Evolutionary conservation across 2,329 filamentous ascomycete genomes (phyloP), one percentile per base, ranked within the genome.

Genomic region (Cladosporium oxysporum): DNA sequence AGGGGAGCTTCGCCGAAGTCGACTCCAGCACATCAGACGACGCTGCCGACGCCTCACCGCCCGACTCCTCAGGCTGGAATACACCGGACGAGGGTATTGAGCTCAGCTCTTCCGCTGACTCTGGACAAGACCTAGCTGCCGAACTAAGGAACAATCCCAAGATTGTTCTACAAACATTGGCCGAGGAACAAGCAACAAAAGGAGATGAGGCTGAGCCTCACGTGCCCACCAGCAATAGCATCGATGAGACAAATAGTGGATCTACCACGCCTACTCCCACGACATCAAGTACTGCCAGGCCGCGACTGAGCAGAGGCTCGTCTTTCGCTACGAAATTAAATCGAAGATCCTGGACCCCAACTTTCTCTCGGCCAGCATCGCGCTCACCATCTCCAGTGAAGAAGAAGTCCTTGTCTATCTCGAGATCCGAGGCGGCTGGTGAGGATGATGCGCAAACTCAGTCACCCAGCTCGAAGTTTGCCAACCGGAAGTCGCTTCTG

Each of bases 1-100:
- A 83, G 69, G 80, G 82, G 65, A 83, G 80, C 33, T 81, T 83
- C 70, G 82, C 82, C 26, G 83, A 84, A 69, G 76, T 81, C 67
- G 80, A 83, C 58, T 75, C 83, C 49, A 69, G 69, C 26, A 69
- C 66, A 31, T 50, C 68, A n/a, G 79, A 81, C 66, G 79, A 81
- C 66, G 61, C 61, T n/a, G 60, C 60, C 11, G 60, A 62, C 49
- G 68, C 68, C 26, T 74, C 75, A 6, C 70, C 73, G 6, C 74
- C 76, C n/a, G 77, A 77, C 62, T 80, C 80, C 21, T 82, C 80
- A 21, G 80, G 77, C 29, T 79, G 77, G 65, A 81, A 78, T 11
- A 83, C 80, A 59, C 81, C 81, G 12, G 79, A 79, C 31, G 70
- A 62, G 23, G 23, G 23, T 2, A 64, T 60, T 29, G 72, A 74